These are phyloP conservation scores for Penicillium manginii DNA, from an alignment of 495 filamentous ascomycete genomes.

Conservation along the genomic window DNA sequence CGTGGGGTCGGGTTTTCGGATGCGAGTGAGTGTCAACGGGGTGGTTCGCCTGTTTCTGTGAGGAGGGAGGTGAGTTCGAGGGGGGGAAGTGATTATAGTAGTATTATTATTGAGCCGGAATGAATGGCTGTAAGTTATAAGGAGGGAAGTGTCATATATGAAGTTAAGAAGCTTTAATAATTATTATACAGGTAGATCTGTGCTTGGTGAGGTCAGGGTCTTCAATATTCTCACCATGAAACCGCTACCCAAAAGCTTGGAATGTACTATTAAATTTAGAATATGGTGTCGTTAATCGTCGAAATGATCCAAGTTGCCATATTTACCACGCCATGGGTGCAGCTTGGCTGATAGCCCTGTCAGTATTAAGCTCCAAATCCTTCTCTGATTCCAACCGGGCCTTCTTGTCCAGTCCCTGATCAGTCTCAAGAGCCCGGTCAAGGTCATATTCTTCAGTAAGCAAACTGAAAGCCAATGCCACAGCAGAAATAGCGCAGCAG, in stretches of 20 bases:
- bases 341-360: conserved; percentile 5
- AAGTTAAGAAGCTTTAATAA: conserved; percentile 1
- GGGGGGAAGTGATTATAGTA: neutral
- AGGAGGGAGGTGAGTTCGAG: neutral
- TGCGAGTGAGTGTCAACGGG: neutral
- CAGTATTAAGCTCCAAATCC: conserved; percentile 20
- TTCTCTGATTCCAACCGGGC: conserved; percentile 12
- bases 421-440: conserved; percentile 49
- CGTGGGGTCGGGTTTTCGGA: conserved; percentile 49
- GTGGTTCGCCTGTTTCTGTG: neutral
- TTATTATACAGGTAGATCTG: no score
- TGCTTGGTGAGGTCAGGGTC: no score
- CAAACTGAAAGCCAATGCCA: conserved; percentile 53
- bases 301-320: neutral
- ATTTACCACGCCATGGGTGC: conserved; percentile 25
- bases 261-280: conserved; percentile 12
- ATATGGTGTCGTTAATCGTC: conserved; percentile 5
- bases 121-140: neutral
- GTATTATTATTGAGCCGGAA: neutral
- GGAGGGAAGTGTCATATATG: neutral
- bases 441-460: conserved; percentile 58
- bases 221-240: no score
- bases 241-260: no score
- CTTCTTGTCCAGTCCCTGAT: conserved; percentile 26
- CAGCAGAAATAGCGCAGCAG: conserved; percentile 54